Evolutionary conservation across 495 filamentous ascomycete genomes (phyloP), one percentile per base, ranked within the genome.

Genomic region (Aspergillus heteromorphus): DNA sequence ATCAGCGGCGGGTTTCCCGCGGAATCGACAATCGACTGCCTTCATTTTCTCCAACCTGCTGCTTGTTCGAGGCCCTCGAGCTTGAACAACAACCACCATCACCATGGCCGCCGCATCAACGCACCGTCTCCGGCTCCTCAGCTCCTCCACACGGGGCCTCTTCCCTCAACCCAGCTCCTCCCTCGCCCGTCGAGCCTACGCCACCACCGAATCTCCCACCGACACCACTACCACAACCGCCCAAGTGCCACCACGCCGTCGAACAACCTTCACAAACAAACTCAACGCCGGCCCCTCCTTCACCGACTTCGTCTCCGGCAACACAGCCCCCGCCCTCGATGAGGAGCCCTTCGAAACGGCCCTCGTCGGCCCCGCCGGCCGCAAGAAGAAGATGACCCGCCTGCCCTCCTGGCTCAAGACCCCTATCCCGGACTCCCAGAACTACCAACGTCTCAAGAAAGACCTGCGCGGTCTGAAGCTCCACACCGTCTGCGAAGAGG

Each of bases 401-500:
- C 76, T 98, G 21, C 93, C 93, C 30, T 82, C 86, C 52, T 98
- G 93, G 93, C 81, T 98, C 51, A 97, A 97, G 76, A 97, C 92
- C 0, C 88, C 91, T 1, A 91, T 98, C 50, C 95, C 93, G 0
- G 79, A 80, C 29, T 82, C 85, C 20, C 83, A 88, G 56, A 92
- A 95, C 71, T 97, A 84, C 76, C 93, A 92, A 73, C 88, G 89
- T 58, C 91, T 98, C 67, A 96, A 95, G 76, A 81, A 85, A 45
- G 93, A 98, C 72, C 76, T 98, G 52, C 83, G 93, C 27, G 93
- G 93, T 3, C 75, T 98, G 52, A 86, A 86, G 49, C 74, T 98
- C 31, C 92, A 97, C 66, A 98, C 93, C 6, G 93, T 98, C 13
- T 98, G 93, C 69, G 93, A 98, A 73, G 95, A 98, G 73, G 93